Conservation (phyloP, 305 asterid species). For the Galium porrigens region DNA sequence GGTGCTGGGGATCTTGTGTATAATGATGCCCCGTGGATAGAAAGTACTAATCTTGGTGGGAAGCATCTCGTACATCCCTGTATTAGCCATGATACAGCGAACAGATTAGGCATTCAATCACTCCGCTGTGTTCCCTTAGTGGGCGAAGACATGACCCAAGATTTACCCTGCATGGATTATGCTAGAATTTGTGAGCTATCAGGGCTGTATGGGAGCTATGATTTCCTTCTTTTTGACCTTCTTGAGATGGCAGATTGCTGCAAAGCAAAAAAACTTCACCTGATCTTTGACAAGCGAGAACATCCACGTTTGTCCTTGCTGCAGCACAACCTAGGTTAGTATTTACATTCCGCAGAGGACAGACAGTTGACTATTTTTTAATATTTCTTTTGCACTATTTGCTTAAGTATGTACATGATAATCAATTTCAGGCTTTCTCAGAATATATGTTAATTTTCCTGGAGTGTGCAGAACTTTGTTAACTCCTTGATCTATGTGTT, state of each 20-base stretch:
- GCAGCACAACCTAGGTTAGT: slow-evolving; percentile 93
- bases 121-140: slow-evolving; percentile 76
- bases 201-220: slow-evolving; percentile 52
- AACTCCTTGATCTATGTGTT: slow-evolving; percentile 22
- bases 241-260: slow-evolving; percentile 97
- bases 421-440: not conserved
- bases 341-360: not conserved
- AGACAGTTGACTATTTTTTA: not conserved
- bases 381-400: too few relatives aligned
- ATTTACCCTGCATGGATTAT: slow-evolving; percentile 87
- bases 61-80: slow-evolving; percentile 66
- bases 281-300: slow-evolving; percentile 81
- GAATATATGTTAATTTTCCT: not conserved
- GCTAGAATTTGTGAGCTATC: slow-evolving; percentile 60
- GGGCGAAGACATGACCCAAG: slow-evolving; percentile 78
- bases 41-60: slow-evolving; percentile 46
- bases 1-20: slow-evolving; percentile 64
- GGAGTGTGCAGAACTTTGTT: not conserved
- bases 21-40: slow-evolving; percentile 97
- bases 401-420: too few relatives aligned
- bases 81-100: slow-evolving; percentile 63
- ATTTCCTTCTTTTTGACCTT: slow-evolving; percentile 76
- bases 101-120: slow-evolving; percentile 71
- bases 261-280: slow-evolving; percentile 78
- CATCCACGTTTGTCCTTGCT: slow-evolving; percentile 76